Evolutionary conservation across 148 eudicot species (phyloP).

Genomic region (Camellia japonica): DNA sequence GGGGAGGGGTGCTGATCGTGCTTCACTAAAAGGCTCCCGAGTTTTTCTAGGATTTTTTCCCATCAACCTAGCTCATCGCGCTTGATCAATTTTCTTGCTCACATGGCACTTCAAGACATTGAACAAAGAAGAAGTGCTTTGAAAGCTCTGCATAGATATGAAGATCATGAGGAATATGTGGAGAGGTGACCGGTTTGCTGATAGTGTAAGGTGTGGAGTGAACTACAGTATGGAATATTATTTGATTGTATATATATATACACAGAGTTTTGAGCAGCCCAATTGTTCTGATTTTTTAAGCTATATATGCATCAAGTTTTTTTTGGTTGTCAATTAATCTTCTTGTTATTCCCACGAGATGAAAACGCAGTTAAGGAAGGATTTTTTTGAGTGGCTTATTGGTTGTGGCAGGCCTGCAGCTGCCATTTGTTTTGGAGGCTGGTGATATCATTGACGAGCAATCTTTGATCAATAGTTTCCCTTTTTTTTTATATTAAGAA

Average conservation of each 20-base stretch:
- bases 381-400: no score
- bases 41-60: background rate
- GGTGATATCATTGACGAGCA: no score
- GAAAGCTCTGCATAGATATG: constrained; percentile 5
- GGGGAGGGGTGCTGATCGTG: constrained; percentile 46
- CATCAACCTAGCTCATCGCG: background rate
- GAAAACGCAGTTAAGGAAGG: background rate
- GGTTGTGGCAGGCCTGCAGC: no score
- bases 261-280: background rate
- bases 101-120: background rate
- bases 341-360: background rate
- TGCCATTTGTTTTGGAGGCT: no score
- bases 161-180: background rate
- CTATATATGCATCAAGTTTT: background rate
- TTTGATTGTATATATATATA: background rate
- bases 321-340: background rate
- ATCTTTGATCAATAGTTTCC: no score
- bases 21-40: background rate
- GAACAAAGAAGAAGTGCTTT: background rate
- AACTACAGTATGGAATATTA: background rate
- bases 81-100: constrained; percentile 12
- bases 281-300: background rate
- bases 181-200: background rate
- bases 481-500: no score
- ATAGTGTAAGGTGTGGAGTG: background rate